Base-by-base conservation (phyloP, 2,329 filamentous ascomycete genomes). In the Stemphylium beticola region DNA sequence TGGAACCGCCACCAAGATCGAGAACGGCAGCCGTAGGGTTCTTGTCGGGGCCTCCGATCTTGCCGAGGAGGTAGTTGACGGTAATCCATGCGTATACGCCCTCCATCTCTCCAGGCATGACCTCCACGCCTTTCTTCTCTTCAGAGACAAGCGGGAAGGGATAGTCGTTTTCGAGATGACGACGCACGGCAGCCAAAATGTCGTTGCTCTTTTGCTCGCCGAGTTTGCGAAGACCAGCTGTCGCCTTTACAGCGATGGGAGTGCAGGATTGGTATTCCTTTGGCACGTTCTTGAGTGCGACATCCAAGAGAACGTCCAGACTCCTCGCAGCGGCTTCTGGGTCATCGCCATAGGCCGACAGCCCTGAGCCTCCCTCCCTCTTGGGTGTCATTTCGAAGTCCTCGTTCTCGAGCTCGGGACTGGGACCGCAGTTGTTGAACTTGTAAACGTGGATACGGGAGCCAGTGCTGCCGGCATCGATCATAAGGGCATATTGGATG, bases 41-140 rank as follows among this genome's bases (percentile, higher is more conserved):
- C 75, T 93, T 87, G 73, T 97, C 93, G 2, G 92, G 91, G 10
- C 91, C 90, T 55, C 95, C 95, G 76, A 99, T 98, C 81, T 98
- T 98, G 70, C 93, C 93, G 20, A 99, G 86, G 36, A 99, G 88
- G 78, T 99, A 99, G 83, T 99, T 99, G 64, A 92, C 95, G 6
- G 95, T 99, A 75, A 99, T 96, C 95, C 95, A 99, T 48, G 95
- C 96, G 73, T 96, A 99, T 26, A 99, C 93, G 73, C 95, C 95
- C 79, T 99, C 95, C 71, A 97, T 91, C 45, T 91, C 92, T 59
- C 95, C 95, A 68, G 96, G 93, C 95, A 99, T 99, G 75, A 99
- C 96, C 60, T 92, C 86, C 24, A 99, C 92, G 52, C 96, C 95
- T 50, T 90, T 87, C 65, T 93, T 88, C 68, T 92, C 91, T 61